Base-by-base conservation (phyloP, 1,139 yeast genomes). In the Candida freyschussii region DNA sequence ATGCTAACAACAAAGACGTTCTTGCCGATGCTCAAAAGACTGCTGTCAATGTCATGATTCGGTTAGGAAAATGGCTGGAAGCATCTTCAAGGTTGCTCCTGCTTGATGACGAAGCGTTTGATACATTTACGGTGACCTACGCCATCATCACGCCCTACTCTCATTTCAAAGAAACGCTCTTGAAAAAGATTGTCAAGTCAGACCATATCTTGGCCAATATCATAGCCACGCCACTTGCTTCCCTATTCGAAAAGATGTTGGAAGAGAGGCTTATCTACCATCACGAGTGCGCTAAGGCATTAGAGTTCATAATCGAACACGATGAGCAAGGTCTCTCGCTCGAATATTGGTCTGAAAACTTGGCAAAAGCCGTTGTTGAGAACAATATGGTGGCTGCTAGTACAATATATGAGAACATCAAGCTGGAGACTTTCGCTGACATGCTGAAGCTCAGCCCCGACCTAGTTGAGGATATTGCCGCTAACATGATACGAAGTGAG, bases 401-500 rank as follows among this genome's bases (percentile, higher is more conserved):
- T 5, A 24, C 27, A 6, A 26, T 48, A 9, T 50, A 42, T 37
- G 40, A 35, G 5, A 45, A 47, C 27, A 37, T 43, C n/a, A 40
- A 44, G 2, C 22, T 46, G 4, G 17, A 27, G 3, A 37, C 38
- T 5, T 41, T 47, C 24, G 31, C 38, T 1, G 33, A 40, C 5
- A 29, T 43, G 11, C 21, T 40, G 11, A 19, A 27, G n/a, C 13
- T 40, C 10, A 38, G 42, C 19, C 13, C 17, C 5, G 24, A 27
- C 3, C 29, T 30, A 13, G 50, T 45, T 7, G 44, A 43, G 21
- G 37, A 36, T 3, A 21, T 44, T 2, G 27, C 41, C 5, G 37
- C 47, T 8, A 43, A 42, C 11, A 39, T 47, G 43, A 43, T 50
- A 12, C 36, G 48, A 24, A 29, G 35, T 4, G 47, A 40, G 1